phyloP scores from a whole-genome alignment of 1,139 yeast genomes.

The Zygoascus meyerae region DNA sequence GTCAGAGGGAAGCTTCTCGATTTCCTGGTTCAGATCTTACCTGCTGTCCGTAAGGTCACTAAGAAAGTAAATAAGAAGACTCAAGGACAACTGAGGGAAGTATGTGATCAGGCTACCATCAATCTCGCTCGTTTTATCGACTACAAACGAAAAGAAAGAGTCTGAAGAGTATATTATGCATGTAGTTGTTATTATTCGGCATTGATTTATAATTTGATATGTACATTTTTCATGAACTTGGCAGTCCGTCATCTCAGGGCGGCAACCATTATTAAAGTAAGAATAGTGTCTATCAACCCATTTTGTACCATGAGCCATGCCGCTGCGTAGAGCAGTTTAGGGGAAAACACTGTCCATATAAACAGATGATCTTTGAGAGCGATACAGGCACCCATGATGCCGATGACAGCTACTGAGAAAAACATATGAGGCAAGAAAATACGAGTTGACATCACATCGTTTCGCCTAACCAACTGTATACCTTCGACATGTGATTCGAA shows the following conservation, averaged over 20 bases:
- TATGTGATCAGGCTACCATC: constrained; percentile 60
- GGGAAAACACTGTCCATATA: constrained; percentile 97
- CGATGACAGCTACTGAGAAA: constrained; percentile 54
- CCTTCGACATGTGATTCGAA: constrained; percentile 30
- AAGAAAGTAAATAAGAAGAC: constrained; percentile 66
- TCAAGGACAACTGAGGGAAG: constrained; percentile 50
- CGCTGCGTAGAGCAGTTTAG: constrained; percentile 73
- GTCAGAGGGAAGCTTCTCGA: constrained; percentile 49
- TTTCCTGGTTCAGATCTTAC: constrained; percentile 42
- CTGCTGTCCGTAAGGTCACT: constrained; percentile 47
- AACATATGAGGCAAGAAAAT: constrained; percentile 40
- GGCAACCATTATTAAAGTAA: constrained; percentile 10
- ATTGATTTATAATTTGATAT: neutral
- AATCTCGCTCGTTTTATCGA: constrained; percentile 71
- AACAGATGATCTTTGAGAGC: constrained; percentile 77
- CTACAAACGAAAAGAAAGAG: constrained; percentile 35
- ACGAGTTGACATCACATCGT: constrained; percentile 13
- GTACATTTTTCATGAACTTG: constrained; percentile 7
- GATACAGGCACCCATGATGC: constrained; percentile 61
- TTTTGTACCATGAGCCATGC: constrained; percentile 54
- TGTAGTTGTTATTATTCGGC: constrained; percentile 9
- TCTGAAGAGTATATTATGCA: neutral
- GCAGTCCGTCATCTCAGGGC: constrained; percentile 3
- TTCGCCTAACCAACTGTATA: constrained; percentile 19
- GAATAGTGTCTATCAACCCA: constrained; percentile 23